phyloP scores from a whole-genome alignment of 139 green algal genomes.

The Yamagishiella unicocca region DNA sequence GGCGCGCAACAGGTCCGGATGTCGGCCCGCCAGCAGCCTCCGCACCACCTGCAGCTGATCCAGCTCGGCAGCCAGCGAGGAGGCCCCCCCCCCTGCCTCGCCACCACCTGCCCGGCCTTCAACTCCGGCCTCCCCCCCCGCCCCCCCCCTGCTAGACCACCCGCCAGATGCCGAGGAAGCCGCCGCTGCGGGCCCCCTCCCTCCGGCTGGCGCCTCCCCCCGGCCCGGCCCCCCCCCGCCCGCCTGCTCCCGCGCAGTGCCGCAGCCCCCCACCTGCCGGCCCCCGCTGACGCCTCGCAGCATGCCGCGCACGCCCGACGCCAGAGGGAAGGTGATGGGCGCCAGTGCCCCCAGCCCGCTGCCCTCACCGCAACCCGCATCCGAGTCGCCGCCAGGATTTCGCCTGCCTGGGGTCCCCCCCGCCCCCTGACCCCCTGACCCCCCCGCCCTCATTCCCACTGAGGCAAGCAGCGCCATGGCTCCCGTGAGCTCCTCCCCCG shows the following conservation, averaged over 20 bases:
- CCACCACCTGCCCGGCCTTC: background rate
- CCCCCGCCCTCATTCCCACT: background rate
- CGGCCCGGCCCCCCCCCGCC: background rate
- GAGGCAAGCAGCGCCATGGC: slow-evolving; percentile 7
- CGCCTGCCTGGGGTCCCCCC: background rate
- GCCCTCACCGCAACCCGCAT: background rate
- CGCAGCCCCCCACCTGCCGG: no score
- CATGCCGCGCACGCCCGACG: slow-evolving; percentile 27
- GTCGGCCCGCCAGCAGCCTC: slow-evolving; percentile 5
- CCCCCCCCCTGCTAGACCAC: background rate
- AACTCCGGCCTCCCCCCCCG: background rate
- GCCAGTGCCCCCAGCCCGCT: background rate
- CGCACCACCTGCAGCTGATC: slow-evolving; percentile 30
- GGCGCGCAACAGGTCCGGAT: slow-evolving; percentile 1
- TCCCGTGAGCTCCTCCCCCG: background rate
- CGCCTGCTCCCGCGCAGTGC: background rate
- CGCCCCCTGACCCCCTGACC: background rate
- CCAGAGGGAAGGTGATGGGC: slow-evolving; percentile 45
- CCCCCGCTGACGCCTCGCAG: background rate
- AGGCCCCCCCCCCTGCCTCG: background rate
- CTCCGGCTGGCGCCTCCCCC: background rate
- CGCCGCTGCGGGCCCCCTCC: background rate
- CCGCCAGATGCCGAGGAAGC: background rate
- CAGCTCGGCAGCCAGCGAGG: background rate
- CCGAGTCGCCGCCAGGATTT: background rate